Evolutionary conservation across 805 yeast genomes (phyloP).

Genomic region (Danielia oregonensis): DNA sequence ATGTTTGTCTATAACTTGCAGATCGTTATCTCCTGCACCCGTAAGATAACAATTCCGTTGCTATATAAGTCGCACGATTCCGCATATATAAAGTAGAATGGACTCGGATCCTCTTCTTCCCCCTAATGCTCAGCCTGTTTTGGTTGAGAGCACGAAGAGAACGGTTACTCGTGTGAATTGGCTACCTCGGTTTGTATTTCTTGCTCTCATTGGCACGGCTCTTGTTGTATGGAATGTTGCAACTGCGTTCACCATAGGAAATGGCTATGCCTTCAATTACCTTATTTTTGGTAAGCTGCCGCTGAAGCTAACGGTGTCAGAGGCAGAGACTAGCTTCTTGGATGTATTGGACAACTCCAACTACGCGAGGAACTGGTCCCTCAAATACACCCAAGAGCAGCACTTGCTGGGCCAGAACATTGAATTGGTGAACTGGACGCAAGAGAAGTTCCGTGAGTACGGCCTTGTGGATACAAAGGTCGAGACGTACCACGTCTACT

Average conservation of each 20-base stretch:
- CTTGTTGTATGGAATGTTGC: neutral
- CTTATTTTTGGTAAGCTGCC: constrained; percentile 1
- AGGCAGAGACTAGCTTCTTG: constrained; percentile 3
- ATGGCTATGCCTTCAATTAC: constrained; percentile 1
- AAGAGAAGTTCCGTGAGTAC: constrained; percentile 5
- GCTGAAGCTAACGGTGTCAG: constrained; percentile 2
- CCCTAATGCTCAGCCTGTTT: neutral
- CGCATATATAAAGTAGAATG: too few relatives aligned
- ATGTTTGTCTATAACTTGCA: too few relatives aligned
- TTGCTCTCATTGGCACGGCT: constrained; percentile 3
- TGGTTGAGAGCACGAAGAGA: neutral
- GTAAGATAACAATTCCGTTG: too few relatives aligned
- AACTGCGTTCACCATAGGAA: neutral
- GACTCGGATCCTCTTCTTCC: constrained; percentile 1
- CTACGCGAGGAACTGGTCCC: constrained; percentile 7
- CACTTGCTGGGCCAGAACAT: constrained; percentile 4
- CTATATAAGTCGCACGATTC: too few relatives aligned
- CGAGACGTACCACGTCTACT: constrained; percentile 7
- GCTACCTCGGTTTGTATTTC: constrained; percentile 4
- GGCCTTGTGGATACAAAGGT: constrained; percentile 4
- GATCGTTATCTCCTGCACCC: too few relatives aligned
- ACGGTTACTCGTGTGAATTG: constrained; percentile 1
- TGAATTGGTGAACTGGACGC: constrained; percentile 5
- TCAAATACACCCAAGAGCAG: constrained; percentile 7
- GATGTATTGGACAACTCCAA: constrained; percentile 3